Conservation (phyloP, 441 rosid species). For the Theobroma grandiflorum region DNA sequence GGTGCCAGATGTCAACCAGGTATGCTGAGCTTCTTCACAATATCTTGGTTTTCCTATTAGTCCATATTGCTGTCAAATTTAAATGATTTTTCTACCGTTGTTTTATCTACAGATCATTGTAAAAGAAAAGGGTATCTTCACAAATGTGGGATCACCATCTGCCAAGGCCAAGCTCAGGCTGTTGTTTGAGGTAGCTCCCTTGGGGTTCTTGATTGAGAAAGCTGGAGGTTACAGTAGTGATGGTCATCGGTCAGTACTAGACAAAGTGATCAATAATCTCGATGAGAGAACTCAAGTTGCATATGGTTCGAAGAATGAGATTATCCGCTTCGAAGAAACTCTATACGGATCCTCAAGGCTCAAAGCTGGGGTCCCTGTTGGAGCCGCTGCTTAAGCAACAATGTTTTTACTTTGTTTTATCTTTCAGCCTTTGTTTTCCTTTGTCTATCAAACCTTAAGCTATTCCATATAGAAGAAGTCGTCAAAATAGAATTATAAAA, state of each 20-base stretch:
- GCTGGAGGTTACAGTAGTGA: conserved; percentile 98
- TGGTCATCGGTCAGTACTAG: conserved; percentile 79
- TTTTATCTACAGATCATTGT: conserved; percentile 71
- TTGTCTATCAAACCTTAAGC: conserved; percentile 18
- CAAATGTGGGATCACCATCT: conserved; percentile 86
- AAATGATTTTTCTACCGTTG: neutral
- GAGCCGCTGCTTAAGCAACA: conserved; percentile 70
- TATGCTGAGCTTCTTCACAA: conserved; percentile 19
- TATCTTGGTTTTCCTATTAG: neutral
- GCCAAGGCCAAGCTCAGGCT: conserved; percentile 95
- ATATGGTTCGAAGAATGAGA: conserved; percentile 94
- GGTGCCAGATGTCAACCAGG: conserved; percentile 99
- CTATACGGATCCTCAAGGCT: conserved; percentile 87
- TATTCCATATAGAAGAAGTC: conserved; percentile 21
- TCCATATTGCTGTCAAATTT: neutral
- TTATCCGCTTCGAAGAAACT: conserved; percentile 87
- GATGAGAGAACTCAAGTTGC: conserved; percentile 99
- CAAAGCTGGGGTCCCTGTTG: conserved; percentile 72
- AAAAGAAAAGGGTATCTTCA: conserved; percentile 95
- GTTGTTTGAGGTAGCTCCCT: conserved; percentile 93
- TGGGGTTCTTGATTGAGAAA: conserved; percentile 86
- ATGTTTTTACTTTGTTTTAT: neutral
- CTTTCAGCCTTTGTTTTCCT: conserved; percentile 11
- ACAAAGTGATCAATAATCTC: conserved; percentile 70
- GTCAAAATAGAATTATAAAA: neutral